These are phyloP conservation scores for Lanmaoa rubissima DNA, from an alignment of 768 basidiomycete genomes.

Conservation along the genomic window DNA sequence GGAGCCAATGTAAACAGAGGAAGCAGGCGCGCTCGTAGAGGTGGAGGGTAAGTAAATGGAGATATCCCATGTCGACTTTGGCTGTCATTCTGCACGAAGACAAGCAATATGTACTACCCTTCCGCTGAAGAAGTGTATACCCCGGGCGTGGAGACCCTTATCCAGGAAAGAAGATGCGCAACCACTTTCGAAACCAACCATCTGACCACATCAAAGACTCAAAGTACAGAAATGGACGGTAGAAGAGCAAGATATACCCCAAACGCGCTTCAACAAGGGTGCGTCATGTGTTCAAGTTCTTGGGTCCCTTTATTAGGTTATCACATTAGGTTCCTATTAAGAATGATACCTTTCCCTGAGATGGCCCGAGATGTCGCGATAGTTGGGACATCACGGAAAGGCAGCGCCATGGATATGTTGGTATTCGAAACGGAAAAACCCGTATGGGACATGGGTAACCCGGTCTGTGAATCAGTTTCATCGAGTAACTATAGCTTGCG, in stretches of 20 bases:
- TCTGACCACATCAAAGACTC: conserved; percentile 65
- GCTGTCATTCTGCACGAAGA: conserved; percentile 87
- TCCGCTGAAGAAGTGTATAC: conserved; percentile 94
- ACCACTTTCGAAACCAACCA: conserved; percentile 89
- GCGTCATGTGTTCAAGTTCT: conserved; percentile 27
- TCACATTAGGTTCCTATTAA: conserved; percentile 75
- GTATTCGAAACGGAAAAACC: conserved; percentile 96
- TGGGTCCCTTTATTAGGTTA: conserved; percentile 7
- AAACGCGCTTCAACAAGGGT: conserved; percentile 98
- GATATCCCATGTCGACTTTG: conserved; percentile 5
- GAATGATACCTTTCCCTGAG: conserved; percentile 86
- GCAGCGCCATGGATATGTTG: conserved; percentile 94
- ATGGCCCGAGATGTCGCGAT: conserved; percentile 96
- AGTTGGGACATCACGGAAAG: conserved; percentile 96
- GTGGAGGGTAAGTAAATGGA: conserved; percentile 60
- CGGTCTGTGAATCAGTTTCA: conserved; percentile 49
- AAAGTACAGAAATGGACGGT: conserved; percentile 94
- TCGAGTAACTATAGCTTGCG: conserved; percentile 20
- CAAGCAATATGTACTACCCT: conserved; percentile 89
- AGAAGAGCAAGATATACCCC: conserved; percentile 93
- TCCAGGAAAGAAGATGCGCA: conserved; percentile 97
- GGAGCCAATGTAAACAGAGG: conserved; percentile 53
- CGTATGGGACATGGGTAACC: conserved; percentile 87
- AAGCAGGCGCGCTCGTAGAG: conserved; percentile 75
- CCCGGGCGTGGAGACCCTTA: conserved; percentile 89